phyloP scores from a whole-genome alignment of 1,139 yeast genomes.

The Scheffersomyces segobiensis region DNA sequence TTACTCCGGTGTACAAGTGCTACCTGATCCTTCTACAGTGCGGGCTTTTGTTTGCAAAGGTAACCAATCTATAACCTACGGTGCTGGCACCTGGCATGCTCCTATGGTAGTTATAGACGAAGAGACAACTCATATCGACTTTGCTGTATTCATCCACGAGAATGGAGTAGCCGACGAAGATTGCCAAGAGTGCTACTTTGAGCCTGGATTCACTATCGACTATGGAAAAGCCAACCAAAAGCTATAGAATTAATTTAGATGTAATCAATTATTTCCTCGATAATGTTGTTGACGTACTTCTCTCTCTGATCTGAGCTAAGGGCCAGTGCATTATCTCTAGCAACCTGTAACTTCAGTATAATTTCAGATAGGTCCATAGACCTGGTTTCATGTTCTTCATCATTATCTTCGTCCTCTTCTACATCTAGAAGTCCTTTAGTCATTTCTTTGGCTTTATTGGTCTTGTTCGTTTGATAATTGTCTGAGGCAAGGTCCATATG shows the following conservation, averaged over 20 bases:
- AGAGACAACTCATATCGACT: slow-evolving; percentile 57
- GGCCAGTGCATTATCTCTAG: slow-evolving; percentile 25
- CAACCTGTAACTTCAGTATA: slow-evolving; percentile 30
- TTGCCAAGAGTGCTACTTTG: slow-evolving; percentile 74
- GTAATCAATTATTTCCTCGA: slow-evolving; percentile 40
- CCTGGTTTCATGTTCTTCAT: slow-evolving; percentile 1
- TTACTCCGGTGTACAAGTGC: slow-evolving; percentile 29
- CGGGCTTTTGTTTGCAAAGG: slow-evolving; percentile 77
- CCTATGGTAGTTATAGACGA: slow-evolving; percentile 83
- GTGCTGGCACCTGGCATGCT: slow-evolving; percentile 74
- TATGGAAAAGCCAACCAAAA: slow-evolving; percentile 16
- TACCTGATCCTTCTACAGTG: slow-evolving; percentile 62
- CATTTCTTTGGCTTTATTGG: slow-evolving; percentile 27
- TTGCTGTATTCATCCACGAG: slow-evolving; percentile 84
- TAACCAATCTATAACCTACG: slow-evolving; percentile 87
- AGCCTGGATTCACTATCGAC: slow-evolving; percentile 55
- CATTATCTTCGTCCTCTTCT: slow-evolving; percentile 10
- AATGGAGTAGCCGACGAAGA: slow-evolving; percentile 79
- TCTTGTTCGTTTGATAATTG: slow-evolving; percentile 19
- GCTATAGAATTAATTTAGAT: slow-evolving; percentile 17
- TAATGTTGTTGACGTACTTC: slow-evolving; percentile 31
- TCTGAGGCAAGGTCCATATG: slow-evolving; percentile 14
- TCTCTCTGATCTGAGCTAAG: slow-evolving; percentile 27
- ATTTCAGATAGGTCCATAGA: slow-evolving; percentile 27
- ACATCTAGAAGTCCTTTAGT: slow-evolving; percentile 23